phyloP scores from a whole-genome alignment of 768 basidiomycete species.

The Rhodotorula paludigena region DNA sequence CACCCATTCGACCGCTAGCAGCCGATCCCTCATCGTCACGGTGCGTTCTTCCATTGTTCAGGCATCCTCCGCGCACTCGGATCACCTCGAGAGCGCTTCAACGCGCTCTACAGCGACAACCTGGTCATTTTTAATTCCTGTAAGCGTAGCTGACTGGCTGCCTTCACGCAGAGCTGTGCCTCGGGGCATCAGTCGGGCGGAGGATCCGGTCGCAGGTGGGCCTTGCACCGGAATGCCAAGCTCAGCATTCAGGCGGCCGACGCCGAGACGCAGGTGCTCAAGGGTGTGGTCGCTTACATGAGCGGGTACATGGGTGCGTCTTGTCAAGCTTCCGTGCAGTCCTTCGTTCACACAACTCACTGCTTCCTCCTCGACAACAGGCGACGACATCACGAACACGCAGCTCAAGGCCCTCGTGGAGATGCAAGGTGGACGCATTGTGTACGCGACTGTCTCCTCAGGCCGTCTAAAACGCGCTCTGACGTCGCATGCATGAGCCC shows the following conservation, averaged over 20 bases:
- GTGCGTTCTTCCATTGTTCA: conserved; percentile 52
- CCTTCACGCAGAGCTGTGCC: conserved; percentile 56
- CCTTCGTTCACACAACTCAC: conserved; percentile 54
- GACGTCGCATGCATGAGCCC: too few species aligned
- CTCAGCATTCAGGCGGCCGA: conserved; percentile 53
- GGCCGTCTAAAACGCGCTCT: neutral
- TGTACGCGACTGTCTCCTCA: conserved; percentile 52
- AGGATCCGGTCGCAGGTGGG: conserved; percentile 46
- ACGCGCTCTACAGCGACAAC: neutral
- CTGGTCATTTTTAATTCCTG: neutral
- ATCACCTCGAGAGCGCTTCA: too few species aligned
- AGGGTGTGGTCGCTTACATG: conserved; percentile 43
- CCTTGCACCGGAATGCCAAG: conserved; percentile 49
- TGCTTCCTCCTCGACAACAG: conserved; percentile 52
- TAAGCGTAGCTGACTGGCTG: conserved; percentile 50
- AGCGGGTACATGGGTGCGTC: conserved; percentile 53
- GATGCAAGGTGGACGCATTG: conserved; percentile 61
- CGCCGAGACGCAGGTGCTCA: conserved; percentile 43
- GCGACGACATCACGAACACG: conserved; percentile 64
- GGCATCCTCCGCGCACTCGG: too few species aligned
- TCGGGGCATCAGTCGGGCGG: conserved; percentile 67
- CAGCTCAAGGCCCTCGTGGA: conserved; percentile 68
- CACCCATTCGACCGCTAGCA: conserved; percentile 52
- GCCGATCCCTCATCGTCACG: conserved; percentile 62
- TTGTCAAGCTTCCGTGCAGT: neutral